Evolutionary conservation across 768 basidiomycete species (phyloP).

Genomic region (Hysterangium stoloniferum): DNA sequence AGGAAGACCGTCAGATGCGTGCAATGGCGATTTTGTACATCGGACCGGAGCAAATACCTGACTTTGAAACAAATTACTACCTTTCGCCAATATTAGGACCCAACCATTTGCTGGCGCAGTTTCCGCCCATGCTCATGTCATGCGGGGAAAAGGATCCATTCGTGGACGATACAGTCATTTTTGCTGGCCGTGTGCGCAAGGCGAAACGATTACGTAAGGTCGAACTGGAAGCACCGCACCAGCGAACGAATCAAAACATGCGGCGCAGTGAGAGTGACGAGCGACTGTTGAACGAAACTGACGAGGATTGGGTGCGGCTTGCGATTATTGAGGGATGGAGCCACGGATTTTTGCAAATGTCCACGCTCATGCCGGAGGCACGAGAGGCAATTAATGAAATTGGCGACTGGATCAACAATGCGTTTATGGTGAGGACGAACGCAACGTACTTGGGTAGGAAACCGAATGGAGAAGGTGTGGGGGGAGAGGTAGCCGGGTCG

Average conservation of each 20-base stretch:
- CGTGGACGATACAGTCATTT: constrained; percentile 96
- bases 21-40: constrained; percentile 98
- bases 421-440: constrained; percentile 41
- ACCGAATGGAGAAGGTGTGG: constrained; percentile 22
- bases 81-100: constrained; percentile 94
- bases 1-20: constrained; percentile 75
- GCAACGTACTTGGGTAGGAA: constrained; percentile 15
- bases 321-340: constrained; percentile 94
- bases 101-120: constrained; percentile 73
- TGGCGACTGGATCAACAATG: constrained; percentile 85
- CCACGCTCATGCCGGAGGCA: constrained; percentile 75
- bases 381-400: constrained; percentile 70
- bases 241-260: constrained; percentile 51
- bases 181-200: constrained; percentile 89
- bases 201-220: constrained; percentile 80
- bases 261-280: constrained; percentile 46
- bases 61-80: constrained; percentile 92
- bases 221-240: constrained; percentile 50
- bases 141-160: constrained; percentile 95
- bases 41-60: constrained; percentile 88
- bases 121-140: constrained; percentile 89
- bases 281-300: constrained; percentile 47
- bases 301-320: constrained; percentile 93
- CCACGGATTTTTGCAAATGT: constrained; percentile 96
- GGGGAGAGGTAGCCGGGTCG: constrained; percentile 28